phyloP scores from a whole-genome alignment of 805 yeast species.

The Zygotorulaspora chibaensis region DNA sequence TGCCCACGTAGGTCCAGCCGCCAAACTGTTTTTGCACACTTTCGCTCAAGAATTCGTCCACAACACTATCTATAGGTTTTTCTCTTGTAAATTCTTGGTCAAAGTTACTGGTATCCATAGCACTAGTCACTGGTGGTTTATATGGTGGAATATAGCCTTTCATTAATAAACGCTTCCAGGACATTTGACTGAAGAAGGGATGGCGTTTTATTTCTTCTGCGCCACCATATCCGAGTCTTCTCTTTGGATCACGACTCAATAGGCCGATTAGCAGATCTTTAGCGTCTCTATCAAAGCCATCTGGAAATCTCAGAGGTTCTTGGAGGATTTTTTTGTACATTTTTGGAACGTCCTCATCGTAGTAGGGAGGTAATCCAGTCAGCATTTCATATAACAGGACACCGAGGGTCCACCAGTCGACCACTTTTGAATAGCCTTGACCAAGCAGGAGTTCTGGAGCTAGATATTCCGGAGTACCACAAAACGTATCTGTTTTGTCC shows the following conservation, averaged over 20 bases:
- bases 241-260: constrained; percentile 77
- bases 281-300: constrained; percentile 80
- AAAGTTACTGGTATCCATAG: constrained; percentile 88
- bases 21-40: constrained; percentile 97
- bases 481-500: constrained; percentile 86
- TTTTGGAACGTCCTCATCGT: constrained; percentile 85
- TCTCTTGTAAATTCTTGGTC: constrained; percentile 90
- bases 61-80: constrained; percentile 91
- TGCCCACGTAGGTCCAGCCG: constrained; percentile 95
- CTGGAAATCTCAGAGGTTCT: constrained; percentile 86
- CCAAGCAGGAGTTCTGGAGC: constrained; percentile 92
- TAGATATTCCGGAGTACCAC: constrained; percentile 97
- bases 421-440: constrained; percentile 91
- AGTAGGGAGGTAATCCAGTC: constrained; percentile 95
- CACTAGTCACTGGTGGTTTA: constrained; percentile 83
- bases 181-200: constrained; percentile 81
- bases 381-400: constrained; percentile 92
- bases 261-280: constrained; percentile 71
- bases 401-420: constrained; percentile 99
- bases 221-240: constrained; percentile 73
- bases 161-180: constrained; percentile 77
- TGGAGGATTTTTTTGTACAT: constrained; percentile 93
- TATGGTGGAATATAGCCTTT: constrained; percentile 94
- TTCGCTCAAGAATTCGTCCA: constrained; percentile 85
- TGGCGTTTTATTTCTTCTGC: constrained; percentile 81